Conservation (phyloP, 768 basidiomycete genomes). For the Rhodotorula kratochvilovae region DNA sequence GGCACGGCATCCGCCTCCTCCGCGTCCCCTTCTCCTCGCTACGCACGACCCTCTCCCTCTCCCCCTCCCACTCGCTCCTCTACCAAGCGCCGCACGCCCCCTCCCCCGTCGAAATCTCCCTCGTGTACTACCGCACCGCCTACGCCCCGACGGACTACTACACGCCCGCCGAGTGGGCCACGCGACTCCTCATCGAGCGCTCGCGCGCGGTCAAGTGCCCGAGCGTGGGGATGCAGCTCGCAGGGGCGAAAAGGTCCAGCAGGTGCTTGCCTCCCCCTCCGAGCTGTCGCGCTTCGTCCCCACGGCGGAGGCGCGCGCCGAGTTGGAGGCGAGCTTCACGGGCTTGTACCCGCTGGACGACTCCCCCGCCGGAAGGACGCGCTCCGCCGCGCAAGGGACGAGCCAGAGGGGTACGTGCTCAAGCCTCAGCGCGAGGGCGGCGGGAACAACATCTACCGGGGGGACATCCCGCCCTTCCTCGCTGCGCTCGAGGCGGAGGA, state of each 20-base stretch:
- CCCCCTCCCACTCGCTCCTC: slow-evolving; percentile 41
- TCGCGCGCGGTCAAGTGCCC: slow-evolving; percentile 90
- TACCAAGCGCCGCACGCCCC: slow-evolving; percentile 42
- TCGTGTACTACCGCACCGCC: slow-evolving; percentile 84
- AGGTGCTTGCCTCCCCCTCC: slow-evolving; percentile 69
- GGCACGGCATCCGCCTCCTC: slow-evolving; percentile 64
- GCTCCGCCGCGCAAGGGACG: slow-evolving; percentile 55
- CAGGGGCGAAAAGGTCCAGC: slow-evolving; percentile 94
- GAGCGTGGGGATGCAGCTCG: slow-evolving; percentile 81
- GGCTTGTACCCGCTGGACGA: slow-evolving; percentile 74
- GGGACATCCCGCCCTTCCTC: slow-evolving; percentile 72
- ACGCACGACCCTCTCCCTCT: slow-evolving; percentile 56
- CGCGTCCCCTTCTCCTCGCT: slow-evolving; percentile 59
- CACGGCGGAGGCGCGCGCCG: slow-evolving; percentile 29
- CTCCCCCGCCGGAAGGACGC: slow-evolving; percentile 50
- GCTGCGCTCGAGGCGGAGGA: slow-evolving; percentile 55
- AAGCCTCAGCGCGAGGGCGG: slow-evolving; percentile 99
- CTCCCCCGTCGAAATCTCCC: slow-evolving; percentile 64
- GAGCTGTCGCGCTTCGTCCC: slow-evolving; percentile 68
- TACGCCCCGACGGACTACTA: slow-evolving; percentile 78
- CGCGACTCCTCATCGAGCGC: slow-evolving; percentile 72
- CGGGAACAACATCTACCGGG: slow-evolving; percentile 90
- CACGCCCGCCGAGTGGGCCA: slow-evolving; percentile 57
- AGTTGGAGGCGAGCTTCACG: slow-evolving; percentile 74
- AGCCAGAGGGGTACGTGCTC: slow-evolving; percentile 64